Conservation (phyloP, 495 filamentous ascomycete genomes). For the Delitschia confertaspora region DNA sequence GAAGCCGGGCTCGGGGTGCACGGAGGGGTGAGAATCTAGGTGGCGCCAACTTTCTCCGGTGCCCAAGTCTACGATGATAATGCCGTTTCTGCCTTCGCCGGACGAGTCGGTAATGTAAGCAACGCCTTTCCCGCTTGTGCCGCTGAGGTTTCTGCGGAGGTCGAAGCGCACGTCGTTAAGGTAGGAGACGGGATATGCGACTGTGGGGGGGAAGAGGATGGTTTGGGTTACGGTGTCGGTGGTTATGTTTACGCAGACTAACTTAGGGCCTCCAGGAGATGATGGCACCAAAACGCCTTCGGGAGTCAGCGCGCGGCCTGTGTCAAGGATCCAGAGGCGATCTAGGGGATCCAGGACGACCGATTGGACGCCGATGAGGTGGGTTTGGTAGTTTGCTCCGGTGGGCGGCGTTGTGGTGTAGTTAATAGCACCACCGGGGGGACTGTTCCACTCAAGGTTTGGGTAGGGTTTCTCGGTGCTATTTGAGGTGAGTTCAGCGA, state of each 20-base stretch:
- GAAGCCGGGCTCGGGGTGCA: slow-evolving; percentile 35
- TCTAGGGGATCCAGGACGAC: slow-evolving; percentile 41
- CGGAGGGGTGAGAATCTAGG: slow-evolving; percentile 32
- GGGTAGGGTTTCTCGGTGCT: slow-evolving; percentile 39
- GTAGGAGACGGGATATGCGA: slow-evolving; percentile 39
- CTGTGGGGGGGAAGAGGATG: slow-evolving; percentile 39
- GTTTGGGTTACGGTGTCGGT: slow-evolving; percentile 38
- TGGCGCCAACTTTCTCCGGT: slow-evolving; percentile 41
- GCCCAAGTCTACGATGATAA: slow-evolving; percentile 41
- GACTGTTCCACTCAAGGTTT: slow-evolving; percentile 36
- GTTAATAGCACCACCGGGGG: slow-evolving; percentile 41
- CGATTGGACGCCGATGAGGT: slow-evolving; percentile 41
- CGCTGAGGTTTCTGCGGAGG: slow-evolving; percentile 31
- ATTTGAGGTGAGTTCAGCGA: slow-evolving; percentile 39
- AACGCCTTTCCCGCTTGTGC: slow-evolving; percentile 35
- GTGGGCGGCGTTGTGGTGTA: slow-evolving; percentile 35
- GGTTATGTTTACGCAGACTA: slow-evolving; percentile 37
- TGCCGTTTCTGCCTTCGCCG: slow-evolving; percentile 38
- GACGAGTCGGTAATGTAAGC: slow-evolving; percentile 43
- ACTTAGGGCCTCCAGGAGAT: slow-evolving; percentile 39
- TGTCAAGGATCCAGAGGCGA: slow-evolving; percentile 43
- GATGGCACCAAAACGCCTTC: slow-evolving; percentile 35
- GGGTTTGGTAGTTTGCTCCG: slow-evolving; percentile 36
- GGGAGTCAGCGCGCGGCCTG: slow-evolving; percentile 36
- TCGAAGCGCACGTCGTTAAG: slow-evolving; percentile 44